A percentile compares a stretch with the other conserved stretches of the same genome.
phyloP scores from a whole-genome alignment of 2,329 filamentous ascomycete species.

The Aspergillus aculeatus region DNA sequence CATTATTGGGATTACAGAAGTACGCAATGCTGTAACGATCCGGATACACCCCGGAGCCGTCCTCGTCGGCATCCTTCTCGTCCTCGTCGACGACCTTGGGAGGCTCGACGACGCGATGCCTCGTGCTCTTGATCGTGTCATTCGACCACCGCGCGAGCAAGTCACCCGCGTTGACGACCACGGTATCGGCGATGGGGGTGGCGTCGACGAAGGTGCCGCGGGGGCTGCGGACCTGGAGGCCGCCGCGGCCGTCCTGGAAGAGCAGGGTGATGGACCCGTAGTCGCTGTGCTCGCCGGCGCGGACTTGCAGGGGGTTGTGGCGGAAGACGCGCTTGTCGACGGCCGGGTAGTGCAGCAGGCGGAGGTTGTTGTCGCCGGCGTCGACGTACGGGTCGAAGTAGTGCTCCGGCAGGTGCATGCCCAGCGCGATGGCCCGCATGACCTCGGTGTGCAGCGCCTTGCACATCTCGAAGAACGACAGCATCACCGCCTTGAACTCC shows the following conservation, averaged over 20 bases:
- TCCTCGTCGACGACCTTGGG: slow-evolving; percentile 53
- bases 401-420: slow-evolving; percentile 66
- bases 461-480: slow-evolving; percentile 71
- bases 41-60: slow-evolving; percentile 56
- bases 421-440: slow-evolving; percentile 82
- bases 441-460: slow-evolving; percentile 72
- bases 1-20: slow-evolving; percentile 84
- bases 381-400: slow-evolving; percentile 79
- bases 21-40: slow-evolving; percentile 86
- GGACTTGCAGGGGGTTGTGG: slow-evolving; percentile 66
- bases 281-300: slow-evolving; percentile 75
- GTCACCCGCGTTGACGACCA: slow-evolving; percentile 88
- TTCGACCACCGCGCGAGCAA: slow-evolving; percentile 86
- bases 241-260: slow-evolving; percentile 58
- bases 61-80: slow-evolving; percentile 42
- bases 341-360: slow-evolving; percentile 74
- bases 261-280: slow-evolving; percentile 56
- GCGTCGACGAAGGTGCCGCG: slow-evolving; percentile 78
- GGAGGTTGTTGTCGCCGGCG: slow-evolving; percentile 67
- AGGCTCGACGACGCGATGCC: slow-evolving; percentile 87
- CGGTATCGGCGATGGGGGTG: slow-evolving; percentile 74
- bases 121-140: slow-evolving; percentile 84
- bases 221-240: slow-evolving; percentile 65
- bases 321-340: slow-evolving; percentile 66
- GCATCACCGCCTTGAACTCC: slow-evolving; percentile 70